Conservation (phyloP, 1,284 basidiomycete genomes). For the Ganoderma lucidum region DNA sequence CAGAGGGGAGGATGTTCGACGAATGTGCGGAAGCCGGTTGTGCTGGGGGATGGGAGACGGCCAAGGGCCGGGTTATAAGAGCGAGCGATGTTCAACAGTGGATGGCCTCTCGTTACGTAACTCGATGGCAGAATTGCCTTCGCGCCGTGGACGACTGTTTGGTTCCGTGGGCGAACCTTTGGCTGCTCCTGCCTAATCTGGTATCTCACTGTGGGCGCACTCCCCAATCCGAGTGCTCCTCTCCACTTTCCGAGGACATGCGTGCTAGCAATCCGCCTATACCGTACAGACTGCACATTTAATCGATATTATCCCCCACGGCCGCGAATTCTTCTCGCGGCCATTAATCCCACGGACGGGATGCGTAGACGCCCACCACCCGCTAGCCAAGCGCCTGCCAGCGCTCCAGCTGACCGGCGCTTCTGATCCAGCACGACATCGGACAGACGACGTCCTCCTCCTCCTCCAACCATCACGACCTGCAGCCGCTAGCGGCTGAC, state of each 20-base stretch:
- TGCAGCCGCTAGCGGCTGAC: too few relatives aligned
- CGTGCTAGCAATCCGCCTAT: slow-evolving; percentile 25
- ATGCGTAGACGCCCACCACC: too few relatives aligned
- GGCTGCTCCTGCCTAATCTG: slow-evolving; percentile 17
- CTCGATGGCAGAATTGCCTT: slow-evolving; percentile 30
- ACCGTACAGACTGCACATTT: too few relatives aligned
- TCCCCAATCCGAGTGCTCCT: not conserved
- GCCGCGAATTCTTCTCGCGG: too few relatives aligned
- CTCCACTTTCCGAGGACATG: slow-evolving; percentile 1
- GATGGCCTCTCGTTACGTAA: slow-evolving; percentile 25
- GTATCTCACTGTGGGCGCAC: slow-evolving; percentile 23
- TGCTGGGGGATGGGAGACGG: not conserved
- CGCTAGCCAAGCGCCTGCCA: too few relatives aligned
- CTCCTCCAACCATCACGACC: too few relatives aligned
- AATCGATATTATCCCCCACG: too few relatives aligned
- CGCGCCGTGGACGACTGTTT: slow-evolving; percentile 29
- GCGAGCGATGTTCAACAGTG: slow-evolving; percentile 7
- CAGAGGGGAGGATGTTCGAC: not conserved
- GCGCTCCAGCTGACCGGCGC: too few relatives aligned
- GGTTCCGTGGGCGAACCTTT: slow-evolving; percentile 31
- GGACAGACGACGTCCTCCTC: too few relatives aligned
- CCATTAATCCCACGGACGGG: too few relatives aligned
- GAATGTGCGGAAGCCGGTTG: slow-evolving; percentile 4
- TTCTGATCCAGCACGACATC: too few relatives aligned
- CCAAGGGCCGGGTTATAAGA: slow-evolving; percentile 19